These are phyloP conservation scores for Aspergillus asperescens DNA, from an alignment of 495 filamentous ascomycete species.

Conservation along the genomic window DNA sequence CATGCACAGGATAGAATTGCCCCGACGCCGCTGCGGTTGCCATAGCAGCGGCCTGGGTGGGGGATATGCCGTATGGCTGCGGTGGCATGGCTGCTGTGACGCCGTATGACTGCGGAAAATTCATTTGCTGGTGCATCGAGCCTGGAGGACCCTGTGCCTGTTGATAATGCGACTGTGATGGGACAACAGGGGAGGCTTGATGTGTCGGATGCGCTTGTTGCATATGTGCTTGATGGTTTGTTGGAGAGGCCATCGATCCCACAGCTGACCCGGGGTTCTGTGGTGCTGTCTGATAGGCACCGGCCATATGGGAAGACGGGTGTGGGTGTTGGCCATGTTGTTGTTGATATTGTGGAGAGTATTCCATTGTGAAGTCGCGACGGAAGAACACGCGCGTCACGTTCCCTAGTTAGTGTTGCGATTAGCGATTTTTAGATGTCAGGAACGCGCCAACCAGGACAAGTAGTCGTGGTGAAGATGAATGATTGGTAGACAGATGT, in stretches of 20 bases:
- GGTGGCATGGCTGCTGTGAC: slow-evolving; percentile 45
- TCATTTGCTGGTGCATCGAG: slow-evolving; percentile 47
- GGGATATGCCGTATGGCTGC: slow-evolving; percentile 46
- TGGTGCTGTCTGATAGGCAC: slow-evolving; percentile 43
- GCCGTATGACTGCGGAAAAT: slow-evolving; percentile 48
- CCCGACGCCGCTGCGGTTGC: slow-evolving; percentile 53
- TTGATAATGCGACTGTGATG: slow-evolving; percentile 50
- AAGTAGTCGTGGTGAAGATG: slow-evolving; percentile 11
- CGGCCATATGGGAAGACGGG: slow-evolving; percentile 45
- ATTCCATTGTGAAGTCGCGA: slow-evolving; percentile 46
- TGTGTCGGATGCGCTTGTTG: slow-evolving; percentile 45
- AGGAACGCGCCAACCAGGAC: slow-evolving; percentile 21
- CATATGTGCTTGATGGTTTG: slow-evolving; percentile 48
- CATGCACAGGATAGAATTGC: slow-evolving; percentile 46
- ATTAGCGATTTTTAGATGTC: slow-evolving; percentile 22
- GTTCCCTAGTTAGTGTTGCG: slow-evolving; percentile 23
- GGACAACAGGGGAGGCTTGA: slow-evolving; percentile 50
- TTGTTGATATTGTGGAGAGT: slow-evolving; percentile 51
- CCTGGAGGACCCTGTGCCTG: slow-evolving; percentile 44
- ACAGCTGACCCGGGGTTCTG: slow-evolving; percentile 43
- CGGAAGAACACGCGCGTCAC: slow-evolving; percentile 25
- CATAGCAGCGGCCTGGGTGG: slow-evolving; percentile 52
- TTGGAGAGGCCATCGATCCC: slow-evolving; percentile 48
- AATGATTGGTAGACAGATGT: slow-evolving; percentile 16
- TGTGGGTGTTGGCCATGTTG: slow-evolving; percentile 52